A percentile compares a stretch with the other conserved stretches of the same genome.
phyloP scores from a whole-genome alignment of 345 rosid species.

The Syzygium oleosum region DNA sequence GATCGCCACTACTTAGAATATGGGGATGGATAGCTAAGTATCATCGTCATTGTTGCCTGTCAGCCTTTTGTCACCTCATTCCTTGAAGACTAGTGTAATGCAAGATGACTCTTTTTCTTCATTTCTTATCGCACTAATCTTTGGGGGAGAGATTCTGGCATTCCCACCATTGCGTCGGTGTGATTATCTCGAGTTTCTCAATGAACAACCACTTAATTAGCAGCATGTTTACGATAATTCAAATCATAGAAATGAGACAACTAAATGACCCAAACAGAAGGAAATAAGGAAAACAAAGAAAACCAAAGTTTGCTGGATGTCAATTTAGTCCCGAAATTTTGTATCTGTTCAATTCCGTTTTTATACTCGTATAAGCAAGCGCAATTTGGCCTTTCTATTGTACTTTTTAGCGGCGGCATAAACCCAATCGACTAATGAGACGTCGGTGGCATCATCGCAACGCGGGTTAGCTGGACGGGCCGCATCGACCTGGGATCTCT shows the following conservation, averaged over 20 bases:
- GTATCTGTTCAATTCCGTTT: neutral
- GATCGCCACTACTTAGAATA: neutral
- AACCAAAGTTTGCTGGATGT: too few relatives aligned
- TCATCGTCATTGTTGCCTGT: neutral
- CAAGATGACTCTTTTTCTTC: neutral
- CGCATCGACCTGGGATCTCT: neutral
- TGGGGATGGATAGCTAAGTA: neutral
- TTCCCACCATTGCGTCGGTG: neutral
- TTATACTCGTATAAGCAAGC: neutral
- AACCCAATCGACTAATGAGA: neutral
- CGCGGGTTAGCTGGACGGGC: neutral
- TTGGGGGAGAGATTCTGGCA: neutral
- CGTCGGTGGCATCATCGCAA: neutral
- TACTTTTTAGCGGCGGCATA: neutral
- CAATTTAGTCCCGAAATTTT: too few relatives aligned
- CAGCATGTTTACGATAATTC: too few relatives aligned
- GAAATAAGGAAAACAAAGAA: too few relatives aligned
- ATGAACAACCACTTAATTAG: too few relatives aligned
- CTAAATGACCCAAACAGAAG: too few relatives aligned
- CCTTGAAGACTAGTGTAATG: neutral
- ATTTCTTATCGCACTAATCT: neutral
- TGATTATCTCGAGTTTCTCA: neutral
- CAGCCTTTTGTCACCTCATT: neutral
- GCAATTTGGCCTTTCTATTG: neutral
- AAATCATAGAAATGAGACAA: too few relatives aligned